Base-by-base conservation (phyloP, 2,329 filamentous ascomycete species). In the Colletotrichum sp. region DNA sequence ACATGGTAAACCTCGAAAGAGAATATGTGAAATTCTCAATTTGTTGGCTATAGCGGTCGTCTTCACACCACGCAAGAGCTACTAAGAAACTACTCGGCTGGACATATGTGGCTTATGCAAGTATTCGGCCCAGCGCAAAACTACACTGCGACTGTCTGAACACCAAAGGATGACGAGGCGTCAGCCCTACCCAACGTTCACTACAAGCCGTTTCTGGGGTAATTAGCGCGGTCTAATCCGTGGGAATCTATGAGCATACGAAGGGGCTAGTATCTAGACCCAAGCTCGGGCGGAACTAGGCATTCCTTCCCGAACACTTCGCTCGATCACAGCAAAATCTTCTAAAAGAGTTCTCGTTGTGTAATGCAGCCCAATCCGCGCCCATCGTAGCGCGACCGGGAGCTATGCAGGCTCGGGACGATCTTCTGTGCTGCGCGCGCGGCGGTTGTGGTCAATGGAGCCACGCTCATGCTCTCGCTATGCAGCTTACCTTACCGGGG, bases 1-100 rank as follows among this genome's bases (percentile, higher is more conserved):
- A 39, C 0, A 18, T 39, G 8, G 16, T 3, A 39, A 39, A 0
- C 36, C 36, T 18, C 36, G 8, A 3, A 18, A 39, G 2, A 39
- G 1, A 1, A 39, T 18, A 0, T 18, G 3, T 16, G 34, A 1
- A 44, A 8, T 10, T 9, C 18, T 44, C 39, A 44, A 3, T 10
- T 9, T n/a, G 8, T 21, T n/a, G 18, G 10, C 39, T 21, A 6
- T n/a, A 4, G 18, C n/a, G 1, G 1, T n/a, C 18, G 18, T n/a
- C 39, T 9, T 49, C 10, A 10, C 39, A n/a, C 39, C 9, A 49
- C 39, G 3, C 39, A 1, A n/a, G 18, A 49, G 18, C 39, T n/a
- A 0, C 18, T n/a, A 12, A 2, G 18, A 49, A 49, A n/a, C 6
- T 5, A 49, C 18, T 12, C 18, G 18, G 39, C 5, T 49, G 18